These are phyloP conservation scores for Coffea humblotiana DNA, from an alignment of 305 asterid species.

Conservation along the genomic window DNA sequence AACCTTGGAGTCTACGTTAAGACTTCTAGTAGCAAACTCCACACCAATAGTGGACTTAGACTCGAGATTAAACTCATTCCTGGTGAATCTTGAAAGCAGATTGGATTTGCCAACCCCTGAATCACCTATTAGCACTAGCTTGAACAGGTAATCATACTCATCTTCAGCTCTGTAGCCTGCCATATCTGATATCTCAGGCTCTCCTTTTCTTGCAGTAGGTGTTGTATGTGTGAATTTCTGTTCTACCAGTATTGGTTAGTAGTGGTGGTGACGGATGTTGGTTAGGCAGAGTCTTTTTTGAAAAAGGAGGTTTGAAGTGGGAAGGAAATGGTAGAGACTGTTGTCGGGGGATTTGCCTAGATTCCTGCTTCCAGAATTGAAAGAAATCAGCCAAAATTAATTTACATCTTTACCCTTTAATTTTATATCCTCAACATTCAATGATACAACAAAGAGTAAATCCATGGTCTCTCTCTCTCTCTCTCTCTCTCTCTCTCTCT, in stretches of 20 bases:
- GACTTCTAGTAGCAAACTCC: slow-evolving; percentile 31
- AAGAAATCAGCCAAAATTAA: not conserved
- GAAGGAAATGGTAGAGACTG: slow-evolving; percentile 16
- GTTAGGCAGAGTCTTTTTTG: slow-evolving; percentile 2
- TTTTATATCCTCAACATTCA: too few relatives aligned
- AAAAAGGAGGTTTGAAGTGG: slow-evolving; percentile 9
- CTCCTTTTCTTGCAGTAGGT: too few relatives aligned
- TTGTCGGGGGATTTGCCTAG: slow-evolving; percentile 14
- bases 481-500: too few relatives aligned
- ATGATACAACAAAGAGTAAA: too few relatives aligned
- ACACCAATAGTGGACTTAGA: slow-evolving; percentile 32
- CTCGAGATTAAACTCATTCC: slow-evolving; percentile 28
- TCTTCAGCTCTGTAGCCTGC: slow-evolving; percentile 27
- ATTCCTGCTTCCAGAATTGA: slow-evolving; percentile 6
- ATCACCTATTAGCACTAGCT: slow-evolving; percentile 29
- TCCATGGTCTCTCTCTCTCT: too few relatives aligned
- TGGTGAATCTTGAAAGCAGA: slow-evolving; percentile 27
- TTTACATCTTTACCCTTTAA: not conserved
- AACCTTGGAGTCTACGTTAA: slow-evolving; percentile 24
- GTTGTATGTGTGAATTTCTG: not conserved
- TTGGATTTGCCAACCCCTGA: slow-evolving; percentile 33
- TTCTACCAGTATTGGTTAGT: not conserved
- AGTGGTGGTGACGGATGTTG: not conserved
- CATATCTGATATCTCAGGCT: not conserved
- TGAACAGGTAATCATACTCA: slow-evolving; percentile 30